These are phyloP conservation scores for Nigrospora sphaerica DNA, from an alignment of 2,329 filamentous ascomycete species.

Conservation along the genomic window DNA sequence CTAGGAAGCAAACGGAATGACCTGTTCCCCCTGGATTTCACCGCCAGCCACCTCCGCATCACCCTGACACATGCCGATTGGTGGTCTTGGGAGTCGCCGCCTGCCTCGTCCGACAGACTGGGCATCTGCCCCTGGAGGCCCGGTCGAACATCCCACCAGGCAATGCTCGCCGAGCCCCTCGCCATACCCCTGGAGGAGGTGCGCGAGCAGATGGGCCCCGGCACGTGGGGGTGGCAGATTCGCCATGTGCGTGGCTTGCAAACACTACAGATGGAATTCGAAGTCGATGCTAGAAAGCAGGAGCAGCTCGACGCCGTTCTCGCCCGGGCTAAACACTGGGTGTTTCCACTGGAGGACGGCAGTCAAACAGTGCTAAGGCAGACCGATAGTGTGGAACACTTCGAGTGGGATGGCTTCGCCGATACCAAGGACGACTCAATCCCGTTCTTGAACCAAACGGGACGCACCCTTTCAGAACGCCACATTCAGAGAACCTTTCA, in stretches of 20 bases:
- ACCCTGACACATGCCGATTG: slow-evolving; percentile 3
- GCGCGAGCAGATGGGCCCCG: background rate
- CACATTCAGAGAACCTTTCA: background rate
- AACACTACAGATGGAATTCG: slow-evolving; percentile 5
- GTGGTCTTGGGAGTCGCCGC: slow-evolving; percentile 5
- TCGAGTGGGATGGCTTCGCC: slow-evolving; percentile 2
- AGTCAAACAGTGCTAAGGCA: background rate
- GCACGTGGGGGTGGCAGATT: slow-evolving; percentile 5
- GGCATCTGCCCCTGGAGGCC: slow-evolving; percentile 5
- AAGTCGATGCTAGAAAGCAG: slow-evolving; percentile 2
- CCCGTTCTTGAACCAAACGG: background rate
- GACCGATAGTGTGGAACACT: background rate
- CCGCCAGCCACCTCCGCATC: background rate
- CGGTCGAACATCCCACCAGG: slow-evolving; percentile 2
- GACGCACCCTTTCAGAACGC: background rate
- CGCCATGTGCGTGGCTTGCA: slow-evolving; percentile 2
- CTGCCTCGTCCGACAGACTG: slow-evolving; percentile 1
- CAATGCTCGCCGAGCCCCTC: slow-evolving; percentile 3
- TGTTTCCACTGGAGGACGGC: slow-evolving; percentile 2
- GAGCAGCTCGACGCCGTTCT: slow-evolving; percentile 2
- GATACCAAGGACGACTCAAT: slow-evolving; percentile 2
- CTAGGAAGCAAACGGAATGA: background rate
- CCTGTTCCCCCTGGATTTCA: background rate
- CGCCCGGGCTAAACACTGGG: slow-evolving; percentile 3
- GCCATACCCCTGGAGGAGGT: background rate